Evolutionary conservation across 2,329 filamentous ascomycete genomes (phyloP).

Genomic region (Trichocomaceae sp.): DNA sequence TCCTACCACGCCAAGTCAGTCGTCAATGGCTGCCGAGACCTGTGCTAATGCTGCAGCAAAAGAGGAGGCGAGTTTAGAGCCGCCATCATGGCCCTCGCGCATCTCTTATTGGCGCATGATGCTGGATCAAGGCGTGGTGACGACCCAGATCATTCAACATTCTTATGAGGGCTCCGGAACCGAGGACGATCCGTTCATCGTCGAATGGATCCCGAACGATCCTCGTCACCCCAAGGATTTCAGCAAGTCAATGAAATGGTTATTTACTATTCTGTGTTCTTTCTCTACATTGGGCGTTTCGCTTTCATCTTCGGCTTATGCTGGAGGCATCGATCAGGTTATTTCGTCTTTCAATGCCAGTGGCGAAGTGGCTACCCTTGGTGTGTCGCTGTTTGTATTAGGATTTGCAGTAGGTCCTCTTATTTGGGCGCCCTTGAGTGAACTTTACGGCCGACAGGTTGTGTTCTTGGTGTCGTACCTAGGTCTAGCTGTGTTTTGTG

Average conservation of each 20-base stretch:
- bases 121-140: background rate
- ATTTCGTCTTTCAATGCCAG: background rate
- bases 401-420: constrained; percentile 63
- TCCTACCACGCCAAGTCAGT: background rate
- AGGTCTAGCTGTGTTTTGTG: background rate
- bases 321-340: background rate
- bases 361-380: constrained; percentile 60
- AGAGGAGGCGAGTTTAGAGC: background rate
- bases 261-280: background rate
- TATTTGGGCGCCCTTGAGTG: constrained; percentile 57
- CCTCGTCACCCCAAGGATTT: background rate
- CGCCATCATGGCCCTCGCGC: background rate
- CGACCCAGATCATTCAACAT: background rate
- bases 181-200: background rate
- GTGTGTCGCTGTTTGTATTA: constrained; percentile 74
- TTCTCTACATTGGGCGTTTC: background rate
- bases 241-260: background rate
- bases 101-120: background rate
- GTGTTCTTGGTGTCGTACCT: constrained; percentile 58
- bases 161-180: background rate
- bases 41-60: background rate
- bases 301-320: background rate
- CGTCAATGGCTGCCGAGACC: background rate
- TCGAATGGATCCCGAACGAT: background rate
- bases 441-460: constrained; percentile 77